Conservation (phyloP, 768 basidiomycete genomes). For the Kockovaella imperatae region DNA sequence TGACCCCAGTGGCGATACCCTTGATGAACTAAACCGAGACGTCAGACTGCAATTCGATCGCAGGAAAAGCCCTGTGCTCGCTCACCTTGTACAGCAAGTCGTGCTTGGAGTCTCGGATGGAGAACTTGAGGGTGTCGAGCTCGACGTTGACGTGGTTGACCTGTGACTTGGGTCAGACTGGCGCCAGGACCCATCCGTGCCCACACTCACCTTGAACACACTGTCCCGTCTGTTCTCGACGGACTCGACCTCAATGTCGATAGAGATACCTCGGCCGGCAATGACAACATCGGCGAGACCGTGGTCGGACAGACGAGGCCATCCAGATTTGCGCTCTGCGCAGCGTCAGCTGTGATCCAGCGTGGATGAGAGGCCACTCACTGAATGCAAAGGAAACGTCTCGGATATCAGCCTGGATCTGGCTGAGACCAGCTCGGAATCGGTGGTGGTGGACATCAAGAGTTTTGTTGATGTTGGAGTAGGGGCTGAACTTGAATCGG, state of each 20-base stretch:
- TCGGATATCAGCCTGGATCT: constrained; percentile 82
- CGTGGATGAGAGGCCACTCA: constrained; percentile 62
- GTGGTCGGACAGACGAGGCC: too few species aligned
- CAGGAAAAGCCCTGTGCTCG: not conserved
- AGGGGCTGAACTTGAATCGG: constrained; percentile 75
- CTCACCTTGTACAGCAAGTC: constrained; percentile 59
- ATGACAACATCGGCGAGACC: constrained; percentile 49
- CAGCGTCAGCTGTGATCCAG: constrained; percentile 60
- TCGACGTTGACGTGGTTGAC: constrained; percentile 60
- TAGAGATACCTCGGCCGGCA: constrained; percentile 69
- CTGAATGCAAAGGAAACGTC: constrained; percentile 87
- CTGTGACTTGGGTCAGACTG: constrained; percentile 3
- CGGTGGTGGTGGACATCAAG: constrained; percentile 57
- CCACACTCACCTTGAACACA: constrained; percentile 44
- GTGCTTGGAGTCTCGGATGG: constrained; percentile 85
- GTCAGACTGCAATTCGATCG: not conserved
- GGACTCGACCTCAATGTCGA: constrained; percentile 49
- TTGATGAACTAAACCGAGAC: constrained; percentile 56
- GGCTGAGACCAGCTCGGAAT: constrained; percentile 65
- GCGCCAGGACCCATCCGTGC: not conserved
- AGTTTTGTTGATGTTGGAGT: constrained; percentile 48
- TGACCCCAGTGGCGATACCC: constrained; percentile 67
- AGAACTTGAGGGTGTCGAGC: constrained; percentile 79
- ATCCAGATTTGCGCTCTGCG: not conserved
- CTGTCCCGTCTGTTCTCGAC: constrained; percentile 43